A percentile compares a stretch with the other conserved stretches of the same genome.
Evolutionary conservation across 2,329 filamentous ascomycete species (phyloP).

Genomic region (Fusarium coicis): DNA sequence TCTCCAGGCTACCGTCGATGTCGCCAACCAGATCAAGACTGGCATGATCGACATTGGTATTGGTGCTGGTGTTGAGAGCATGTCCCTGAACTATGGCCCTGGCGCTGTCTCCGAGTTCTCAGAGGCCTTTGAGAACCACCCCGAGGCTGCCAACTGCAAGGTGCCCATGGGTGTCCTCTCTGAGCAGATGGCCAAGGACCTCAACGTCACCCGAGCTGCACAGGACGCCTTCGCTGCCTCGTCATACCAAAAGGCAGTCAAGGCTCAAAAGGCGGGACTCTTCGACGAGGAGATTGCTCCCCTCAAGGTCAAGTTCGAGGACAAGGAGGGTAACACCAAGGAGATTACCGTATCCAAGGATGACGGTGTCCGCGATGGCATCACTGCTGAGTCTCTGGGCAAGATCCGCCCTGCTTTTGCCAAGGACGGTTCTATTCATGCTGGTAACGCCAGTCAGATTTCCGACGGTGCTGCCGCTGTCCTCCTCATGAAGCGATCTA

Average conservation of each 20-base stretch:
- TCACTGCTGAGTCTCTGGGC: slow-evolving; percentile 86
- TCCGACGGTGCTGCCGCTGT: slow-evolving; percentile 96
- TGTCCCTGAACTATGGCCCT: slow-evolving; percentile 92
- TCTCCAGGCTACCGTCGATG: slow-evolving; percentile 90
- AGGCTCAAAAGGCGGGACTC: slow-evolving; percentile 87
- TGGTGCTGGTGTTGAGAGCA: slow-evolving; percentile 95
- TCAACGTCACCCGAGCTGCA: slow-evolving; percentile 73
- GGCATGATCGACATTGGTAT: slow-evolving; percentile 97
- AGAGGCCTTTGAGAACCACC: slow-evolving; percentile 82
- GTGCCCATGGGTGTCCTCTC: slow-evolving; percentile 95
- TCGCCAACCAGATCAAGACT: slow-evolving; percentile 89
- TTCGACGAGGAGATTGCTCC: slow-evolving; percentile 94
- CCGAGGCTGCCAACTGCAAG: slow-evolving; percentile 93
- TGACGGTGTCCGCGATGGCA: slow-evolving; percentile 86
- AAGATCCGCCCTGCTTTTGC: slow-evolving; percentile 94
- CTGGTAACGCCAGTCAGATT: slow-evolving; percentile 95
- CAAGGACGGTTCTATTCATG: slow-evolving; percentile 93
- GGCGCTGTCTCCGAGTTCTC: slow-evolving; percentile 92
- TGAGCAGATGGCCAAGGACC: slow-evolving; percentile 93
- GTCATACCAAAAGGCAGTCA: slow-evolving; percentile 89
- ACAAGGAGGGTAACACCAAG: slow-evolving; percentile 89
- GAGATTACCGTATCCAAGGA: slow-evolving; percentile 85
- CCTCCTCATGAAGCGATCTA: slow-evolving; percentile 93
- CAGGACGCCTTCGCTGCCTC: slow-evolving; percentile 96
- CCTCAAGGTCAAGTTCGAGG: slow-evolving; percentile 85